Base-by-base conservation (phyloP, 1,284 basidiomycete species). In the Hypsizygus ulmarius region DNA sequence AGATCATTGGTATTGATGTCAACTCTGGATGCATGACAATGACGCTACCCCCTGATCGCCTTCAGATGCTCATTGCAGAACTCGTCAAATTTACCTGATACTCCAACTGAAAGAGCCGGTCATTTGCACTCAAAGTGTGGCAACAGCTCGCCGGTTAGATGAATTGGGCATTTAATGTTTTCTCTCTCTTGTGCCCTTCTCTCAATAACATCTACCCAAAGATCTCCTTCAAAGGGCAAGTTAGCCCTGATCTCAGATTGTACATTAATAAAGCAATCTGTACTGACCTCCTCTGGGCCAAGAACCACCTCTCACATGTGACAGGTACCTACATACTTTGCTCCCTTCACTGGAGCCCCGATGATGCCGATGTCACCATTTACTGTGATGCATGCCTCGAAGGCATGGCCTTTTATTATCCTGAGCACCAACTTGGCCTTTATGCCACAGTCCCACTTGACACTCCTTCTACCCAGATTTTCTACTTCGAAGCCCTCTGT, bases 351-450 rank as follows among this genome's bases (percentile, higher is more conserved):
- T n/a, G n/a, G n/a, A n/a, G n/a, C n/a, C n/a, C n/a, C n/a, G n/a
- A n/a, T n/a, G n/a, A n/a, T n/a, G n/a, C n/a, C n/a, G n/a, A n/a
- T n/a, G n/a, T n/a, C n/a, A n/a, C n/a, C n/a, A n/a, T n/a, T n/a
- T 64, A 54, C 38, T 64, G 57, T 19, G 67, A 72, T 53, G 66
- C 70, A 0, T 69, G 58, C 2, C 47, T 55, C 0, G 0, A 35
- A 0, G 67, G 62, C 0, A 47, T 72, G 25, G 66, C 57, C 0
- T 71, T 67, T 32, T 71, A 63, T 62, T 54, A 44, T 8, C 66
- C 65, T 0, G 9, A 34, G 1, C 6, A 14, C 0, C 9, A 30
- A 0, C 5, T 48, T 0, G 67, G 61, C 0, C 70, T 60, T 19
- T 44, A 58, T 10, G 38, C 30, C 6, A 38, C 43, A 0, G 28